These are phyloP conservation scores for Aspergillus felis DNA, from an alignment of 2,329 filamentous ascomycete species.

Conservation along the genomic window DNA sequence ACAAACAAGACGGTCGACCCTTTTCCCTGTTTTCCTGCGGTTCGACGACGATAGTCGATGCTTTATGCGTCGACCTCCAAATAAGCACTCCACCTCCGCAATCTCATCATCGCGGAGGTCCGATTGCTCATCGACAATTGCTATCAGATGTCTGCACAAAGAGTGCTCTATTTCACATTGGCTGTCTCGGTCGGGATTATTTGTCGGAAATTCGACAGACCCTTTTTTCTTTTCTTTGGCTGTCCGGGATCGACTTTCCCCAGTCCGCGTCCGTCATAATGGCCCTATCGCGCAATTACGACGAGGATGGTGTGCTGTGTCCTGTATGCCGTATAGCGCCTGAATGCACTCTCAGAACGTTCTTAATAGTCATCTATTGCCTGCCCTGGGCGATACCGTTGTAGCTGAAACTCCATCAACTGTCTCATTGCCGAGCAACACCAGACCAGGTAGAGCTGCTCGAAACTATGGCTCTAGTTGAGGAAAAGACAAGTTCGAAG, in stretches of 20 bases:
- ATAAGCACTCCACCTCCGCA: background rate
- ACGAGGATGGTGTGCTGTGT: conserved; percentile 16
- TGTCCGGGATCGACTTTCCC: conserved; percentile 8
- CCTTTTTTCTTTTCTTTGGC: background rate
- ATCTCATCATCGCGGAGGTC: conserved; percentile 17
- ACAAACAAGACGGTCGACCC: background rate
- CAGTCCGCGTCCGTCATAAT: background rate
- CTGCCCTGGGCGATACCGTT: background rate
- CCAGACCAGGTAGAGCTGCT: background rate
- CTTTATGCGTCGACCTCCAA: background rate
- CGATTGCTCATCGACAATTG: conserved; percentile 17
- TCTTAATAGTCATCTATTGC: background rate
- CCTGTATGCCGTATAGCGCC: conserved; percentile 1
- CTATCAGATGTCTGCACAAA: background rate
- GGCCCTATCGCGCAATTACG: conserved; percentile 11
- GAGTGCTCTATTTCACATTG: background rate
- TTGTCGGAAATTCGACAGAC: background rate
- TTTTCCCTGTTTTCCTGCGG: background rate
- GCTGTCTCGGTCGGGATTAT: background rate
- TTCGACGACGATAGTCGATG: background rate
- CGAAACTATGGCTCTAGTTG: conserved; percentile 8
- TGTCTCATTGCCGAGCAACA: background rate
- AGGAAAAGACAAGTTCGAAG: conserved; percentile 2
- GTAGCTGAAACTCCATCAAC: background rate
- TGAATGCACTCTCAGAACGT: background rate